phyloP scores from a whole-genome alignment of 2,329 filamentous ascomycete genomes.

The Plenodomus lindquistii region DNA sequence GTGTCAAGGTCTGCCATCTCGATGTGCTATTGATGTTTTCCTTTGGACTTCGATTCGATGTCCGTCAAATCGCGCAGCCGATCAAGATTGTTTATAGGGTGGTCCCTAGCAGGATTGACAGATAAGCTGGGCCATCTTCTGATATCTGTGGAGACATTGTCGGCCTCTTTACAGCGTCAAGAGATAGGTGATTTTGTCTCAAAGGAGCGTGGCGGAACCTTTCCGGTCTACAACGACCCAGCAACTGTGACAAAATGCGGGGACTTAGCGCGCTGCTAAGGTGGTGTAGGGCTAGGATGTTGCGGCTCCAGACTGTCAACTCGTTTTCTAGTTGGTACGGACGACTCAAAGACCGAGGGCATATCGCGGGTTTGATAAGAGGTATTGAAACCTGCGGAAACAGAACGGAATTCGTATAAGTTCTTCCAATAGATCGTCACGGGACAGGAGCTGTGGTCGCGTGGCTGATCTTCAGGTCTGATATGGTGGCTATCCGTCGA shows the following conservation, averaged over 20 bases:
- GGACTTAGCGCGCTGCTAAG: constrained; percentile 1
- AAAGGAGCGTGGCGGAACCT: not conserved
- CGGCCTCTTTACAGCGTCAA: not conserved
- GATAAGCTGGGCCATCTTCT: constrained; percentile 7
- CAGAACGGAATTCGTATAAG: not conserved
- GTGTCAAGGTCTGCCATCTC: constrained; percentile 13
- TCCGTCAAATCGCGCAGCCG: constrained; percentile 1
- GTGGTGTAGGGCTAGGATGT: not conserved
- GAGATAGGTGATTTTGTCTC: constrained; percentile 3
- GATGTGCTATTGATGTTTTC: constrained; percentile 2
- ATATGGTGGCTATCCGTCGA: not conserved
- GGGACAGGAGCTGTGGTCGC: not conserved
- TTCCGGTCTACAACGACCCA: not conserved
- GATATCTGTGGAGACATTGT: not conserved
- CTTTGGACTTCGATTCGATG: constrained; percentile 4
- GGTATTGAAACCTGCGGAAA: not conserved
- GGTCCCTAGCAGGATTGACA: not conserved
- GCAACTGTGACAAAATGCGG: not conserved
- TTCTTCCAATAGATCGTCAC: not conserved
- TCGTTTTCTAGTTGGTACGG: not conserved
- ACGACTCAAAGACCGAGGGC: not conserved
- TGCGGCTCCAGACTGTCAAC: not conserved
- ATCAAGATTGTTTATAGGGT: constrained; percentile 4
- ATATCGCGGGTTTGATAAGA: not conserved
- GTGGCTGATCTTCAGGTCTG: not conserved